phyloP scores from a whole-genome alignment of 805 yeast genomes.

The Saccharomycopsis fibuligera region DNA sequence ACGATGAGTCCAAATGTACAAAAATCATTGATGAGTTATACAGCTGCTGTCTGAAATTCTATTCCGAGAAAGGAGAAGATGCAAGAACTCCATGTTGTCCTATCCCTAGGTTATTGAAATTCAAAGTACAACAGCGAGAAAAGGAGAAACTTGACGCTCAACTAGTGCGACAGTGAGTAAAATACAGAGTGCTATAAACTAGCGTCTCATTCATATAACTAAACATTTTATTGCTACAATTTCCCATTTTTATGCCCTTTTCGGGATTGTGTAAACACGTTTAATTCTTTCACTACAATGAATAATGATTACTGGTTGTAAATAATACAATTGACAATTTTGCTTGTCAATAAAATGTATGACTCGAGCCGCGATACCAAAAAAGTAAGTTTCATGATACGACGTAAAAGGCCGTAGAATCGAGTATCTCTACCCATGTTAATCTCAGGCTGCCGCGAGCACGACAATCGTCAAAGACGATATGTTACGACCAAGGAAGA shows the following conservation, averaged over 20 bases:
- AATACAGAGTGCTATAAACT: neutral
- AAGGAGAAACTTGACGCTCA: constrained; percentile 54
- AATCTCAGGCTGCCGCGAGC: constrained; percentile 94
- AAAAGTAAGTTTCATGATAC: constrained; percentile 33
- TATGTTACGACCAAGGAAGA: constrained; percentile 19
- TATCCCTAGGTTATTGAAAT: constrained; percentile 49
- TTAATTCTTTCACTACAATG: too few species aligned
- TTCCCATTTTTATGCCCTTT: too few species aligned
- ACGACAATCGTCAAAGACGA: constrained; percentile 42
- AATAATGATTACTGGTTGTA: too few species aligned
- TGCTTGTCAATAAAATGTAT: constrained; percentile 40
- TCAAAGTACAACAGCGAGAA: constrained; percentile 61
- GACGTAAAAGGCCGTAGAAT: constrained; percentile 43
- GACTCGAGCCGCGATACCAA: constrained; percentile 72
- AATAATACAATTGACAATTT: too few species aligned
- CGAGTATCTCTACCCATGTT: constrained; percentile 34
- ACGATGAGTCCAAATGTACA: constrained; percentile 71
- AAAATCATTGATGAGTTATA: constrained; percentile 63
- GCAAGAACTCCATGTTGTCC: constrained; percentile 77
- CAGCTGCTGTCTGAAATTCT: constrained; percentile 66
- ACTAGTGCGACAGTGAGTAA: constrained; percentile 26
- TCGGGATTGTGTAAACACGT: too few species aligned
- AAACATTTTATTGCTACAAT: too few species aligned
- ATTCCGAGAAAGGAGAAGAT: constrained; percentile 50
- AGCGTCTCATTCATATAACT: too few species aligned